Evolutionary conservation across 768 basidiomycete genomes (phyloP).

Genomic region (Suillus fuscotomentosus): DNA sequence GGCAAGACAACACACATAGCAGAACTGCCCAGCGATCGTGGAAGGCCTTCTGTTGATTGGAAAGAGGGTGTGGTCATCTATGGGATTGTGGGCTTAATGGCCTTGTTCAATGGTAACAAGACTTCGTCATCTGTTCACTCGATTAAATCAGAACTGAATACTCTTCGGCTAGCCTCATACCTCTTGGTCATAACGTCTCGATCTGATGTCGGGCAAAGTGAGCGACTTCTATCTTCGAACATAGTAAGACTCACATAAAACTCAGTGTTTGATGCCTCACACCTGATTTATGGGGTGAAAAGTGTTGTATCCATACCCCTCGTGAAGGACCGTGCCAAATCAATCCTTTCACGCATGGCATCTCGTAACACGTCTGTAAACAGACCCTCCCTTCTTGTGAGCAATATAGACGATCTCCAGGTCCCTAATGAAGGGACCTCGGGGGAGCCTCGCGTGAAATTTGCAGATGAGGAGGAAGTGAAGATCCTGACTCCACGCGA

Average conservation of each 20-base stretch:
- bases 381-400: slow-evolving; percentile 45
- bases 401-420: slow-evolving; percentile 22
- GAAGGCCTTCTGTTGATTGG: slow-evolving; percentile 49
- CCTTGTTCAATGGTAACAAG: slow-evolving; percentile 63
- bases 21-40: slow-evolving; percentile 40
- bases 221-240: slow-evolving; percentile 22
- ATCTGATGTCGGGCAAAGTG: slow-evolving; percentile 63
- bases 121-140: not conserved
- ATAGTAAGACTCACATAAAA: not conserved
- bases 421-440: slow-evolving; percentile 11
- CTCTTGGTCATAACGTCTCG: slow-evolving; percentile 69
- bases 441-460: slow-evolving; percentile 47
- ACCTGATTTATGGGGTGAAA: slow-evolving; percentile 66
- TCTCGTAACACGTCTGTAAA: slow-evolving; percentile 45
- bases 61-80: slow-evolving; percentile 57
- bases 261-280: slow-evolving; percentile 62
- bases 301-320: slow-evolving; percentile 72
- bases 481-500: slow-evolving; percentile 41
- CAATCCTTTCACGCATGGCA: slow-evolving; percentile 49
- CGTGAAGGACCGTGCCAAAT: slow-evolving; percentile 58
- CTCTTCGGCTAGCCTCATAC: slow-evolving; percentile 56
- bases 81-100: slow-evolving; percentile 74
- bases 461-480: slow-evolving; percentile 46
- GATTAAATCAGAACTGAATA: not conserved
- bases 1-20: slow-evolving; percentile 54